A percentile compares a stretch with the other conserved stretches of the same genome.
Evolutionary conservation across 495 filamentous ascomycete genomes (phyloP).

Genomic region (Delitschia confertaspora): DNA sequence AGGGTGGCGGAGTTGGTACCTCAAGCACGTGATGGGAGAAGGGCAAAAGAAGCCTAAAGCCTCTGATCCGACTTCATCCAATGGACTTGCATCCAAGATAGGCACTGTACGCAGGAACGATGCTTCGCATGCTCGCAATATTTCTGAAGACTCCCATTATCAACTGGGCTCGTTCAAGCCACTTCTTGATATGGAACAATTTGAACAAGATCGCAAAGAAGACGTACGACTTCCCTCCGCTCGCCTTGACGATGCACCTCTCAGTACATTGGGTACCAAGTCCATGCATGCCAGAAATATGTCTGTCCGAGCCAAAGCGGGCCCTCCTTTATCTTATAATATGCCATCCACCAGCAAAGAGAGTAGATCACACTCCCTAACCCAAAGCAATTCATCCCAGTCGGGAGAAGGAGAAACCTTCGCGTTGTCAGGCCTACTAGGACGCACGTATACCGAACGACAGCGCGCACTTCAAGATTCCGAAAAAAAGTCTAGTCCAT

Average conservation of each 20-base stretch:
- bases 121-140: constrained; percentile 7
- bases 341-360: background rate
- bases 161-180: constrained; percentile 50
- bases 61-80: constrained; percentile 3
- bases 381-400: constrained; percentile 16
- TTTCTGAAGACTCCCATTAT: constrained; percentile 38
- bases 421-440: constrained; percentile 49
- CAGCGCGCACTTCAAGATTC: constrained; percentile 48
- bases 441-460: constrained; percentile 54
- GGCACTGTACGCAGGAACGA: constrained; percentile 35
- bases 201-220: constrained; percentile 25
- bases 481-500: constrained; percentile 37
- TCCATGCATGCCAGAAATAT: constrained; percentile 25
- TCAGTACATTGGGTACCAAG: constrained; percentile 22
- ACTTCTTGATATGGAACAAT: constrained; percentile 43
- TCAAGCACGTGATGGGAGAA: constrained; percentile 58
- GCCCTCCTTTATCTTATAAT: constrained; percentile 39
- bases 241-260: constrained; percentile 9
- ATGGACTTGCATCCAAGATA: constrained; percentile 22
- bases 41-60: constrained; percentile 36
- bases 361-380: constrained; percentile 9
- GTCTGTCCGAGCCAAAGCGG: constrained; percentile 16
- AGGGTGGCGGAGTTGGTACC: constrained; percentile 81
- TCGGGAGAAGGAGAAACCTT: constrained; percentile 42
- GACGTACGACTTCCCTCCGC: background rate